Evolutionary conservation across 192 early-diverging fungal species (phyloP), one percentile per base, ranked within the genome.

Genomic region (Rhizophagus prolifer): DNA sequence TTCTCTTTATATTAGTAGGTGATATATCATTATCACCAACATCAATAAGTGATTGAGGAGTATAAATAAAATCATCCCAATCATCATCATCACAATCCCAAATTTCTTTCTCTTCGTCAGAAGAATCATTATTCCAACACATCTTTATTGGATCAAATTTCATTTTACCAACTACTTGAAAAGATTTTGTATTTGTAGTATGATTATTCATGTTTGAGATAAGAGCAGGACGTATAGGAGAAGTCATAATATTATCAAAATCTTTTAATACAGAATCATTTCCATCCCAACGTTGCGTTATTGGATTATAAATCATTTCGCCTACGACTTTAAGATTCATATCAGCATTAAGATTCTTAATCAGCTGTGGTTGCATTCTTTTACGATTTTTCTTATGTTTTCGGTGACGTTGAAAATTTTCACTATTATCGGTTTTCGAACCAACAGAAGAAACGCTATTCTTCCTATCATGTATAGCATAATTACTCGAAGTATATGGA

Each of bases 221-320:
- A 6, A 75, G 60, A 41, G 70, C 67, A 21, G 38, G 69, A 50
- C 69, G 41, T 25, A 26, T 10, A 36, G 34, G 14, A 21, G 54
- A 4, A n/a, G 58, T 4, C 28, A 14, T 6, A 64, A 21, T 10
- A 31, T 64, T 34, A 38, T 72, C 59, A 47, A 74, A 74, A 2
- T 74, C 72, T 47, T 74, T 74, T 25, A 74, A 23, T 14, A 62
- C 23, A n/a, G 60, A 74, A 41, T 74, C 72, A 30, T 74, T 74
- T 25, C 72, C 72, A 46, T 74, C 72, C 72, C 72, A 74, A 47
- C 60, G 26, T 63, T 64, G 60, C 14, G 62, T 44, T 26, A 58
- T 23, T 7, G 72, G 72, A 63, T 74, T 74, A 63, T 74, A 74
- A 41, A 63, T 41, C 72, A 74, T 74, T 63, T 74, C 72, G n/a